These are phyloP conservation scores for Aphanomyces stellatus DNA, from an alignment of 352 stramenopile species.

Conservation along the genomic window DNA sequence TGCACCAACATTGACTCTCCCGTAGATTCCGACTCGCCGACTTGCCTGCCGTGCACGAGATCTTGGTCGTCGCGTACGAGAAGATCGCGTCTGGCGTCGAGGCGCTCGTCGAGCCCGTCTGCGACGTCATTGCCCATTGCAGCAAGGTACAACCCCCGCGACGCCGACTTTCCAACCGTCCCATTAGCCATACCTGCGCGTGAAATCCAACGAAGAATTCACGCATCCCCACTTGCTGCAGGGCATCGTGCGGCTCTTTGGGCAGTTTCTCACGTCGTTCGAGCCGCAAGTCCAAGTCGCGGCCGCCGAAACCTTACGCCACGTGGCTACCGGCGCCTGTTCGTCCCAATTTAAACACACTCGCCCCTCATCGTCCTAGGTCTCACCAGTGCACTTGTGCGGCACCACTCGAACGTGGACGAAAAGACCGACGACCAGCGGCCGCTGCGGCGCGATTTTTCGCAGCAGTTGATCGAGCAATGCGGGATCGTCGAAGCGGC, in stretches of 20 bases:
- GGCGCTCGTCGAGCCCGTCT: neutral
- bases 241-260: conserved; percentile 39
- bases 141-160: neutral
- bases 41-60: conserved; percentile 46
- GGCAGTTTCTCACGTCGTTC: conserved; percentile 46
- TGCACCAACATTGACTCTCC: neutral
- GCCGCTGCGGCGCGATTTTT: conserved; percentile 46
- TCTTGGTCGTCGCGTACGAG: conserved; percentile 44
- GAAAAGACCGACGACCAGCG: conserved; percentile 40
- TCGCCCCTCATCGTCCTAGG: too few species aligned
- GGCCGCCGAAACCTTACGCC: conserved; percentile 39
- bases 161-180: neutral
- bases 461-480: conserved; percentile 59
- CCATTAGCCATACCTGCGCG: conserved; percentile 52
- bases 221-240: conserved; percentile 44
- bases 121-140: neutral
- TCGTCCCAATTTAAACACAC: too few species aligned
- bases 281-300: conserved; percentile 53
- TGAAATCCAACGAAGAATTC: conserved; percentile 75
- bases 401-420: conserved; percentile 29
- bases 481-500: conserved; percentile 48
- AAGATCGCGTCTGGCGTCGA: conserved; percentile 11
- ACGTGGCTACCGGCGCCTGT: conserved; percentile 61
- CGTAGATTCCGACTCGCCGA: conserved; percentile 61
- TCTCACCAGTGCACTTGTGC: too few species aligned